Evolutionary conservation across 768 basidiomycete genomes (phyloP).

Genomic region (Exsudoporus frostii): DNA sequence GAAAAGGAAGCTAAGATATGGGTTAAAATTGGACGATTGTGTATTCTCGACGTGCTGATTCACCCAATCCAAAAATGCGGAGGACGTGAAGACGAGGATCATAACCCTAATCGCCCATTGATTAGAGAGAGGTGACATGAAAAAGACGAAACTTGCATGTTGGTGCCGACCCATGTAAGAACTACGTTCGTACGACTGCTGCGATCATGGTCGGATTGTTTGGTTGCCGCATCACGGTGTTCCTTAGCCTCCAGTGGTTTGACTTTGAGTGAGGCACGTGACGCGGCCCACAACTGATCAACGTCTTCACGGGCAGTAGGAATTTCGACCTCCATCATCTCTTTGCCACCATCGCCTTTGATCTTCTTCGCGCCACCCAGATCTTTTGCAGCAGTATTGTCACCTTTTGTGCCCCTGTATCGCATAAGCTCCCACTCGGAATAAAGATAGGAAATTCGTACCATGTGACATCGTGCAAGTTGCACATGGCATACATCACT

Average conservation of each 20-base stretch:
- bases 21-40: slow-evolving; percentile 67
- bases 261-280: slow-evolving; percentile 62
- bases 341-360: slow-evolving; percentile 80
- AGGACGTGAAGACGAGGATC: slow-evolving; percentile 74
- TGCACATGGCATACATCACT: slow-evolving; percentile 96
- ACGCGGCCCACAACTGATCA: slow-evolving; percentile 81
- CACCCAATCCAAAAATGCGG: slow-evolving; percentile 74
- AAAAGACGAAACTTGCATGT: slow-evolving; percentile 55
- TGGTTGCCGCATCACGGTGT: slow-evolving; percentile 83
- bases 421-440: slow-evolving; percentile 1
- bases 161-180: slow-evolving; percentile 78
- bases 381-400: slow-evolving; percentile 85
- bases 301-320: slow-evolving; percentile 83
- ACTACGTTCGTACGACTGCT: slow-evolving; percentile 85
- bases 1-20: slow-evolving; percentile 86
- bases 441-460: slow-evolving; percentile 13
- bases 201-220: slow-evolving; percentile 83
- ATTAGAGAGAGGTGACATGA: background rate
- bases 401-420: slow-evolving; percentile 83
- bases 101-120: slow-evolving; percentile 44
- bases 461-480: slow-evolving; percentile 84
- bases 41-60: slow-evolving; percentile 49
- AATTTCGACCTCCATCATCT: slow-evolving; percentile 82
- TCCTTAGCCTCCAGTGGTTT: slow-evolving; percentile 73
- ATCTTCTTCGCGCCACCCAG: slow-evolving; percentile 89